A percentile compares a stretch with the other conserved stretches of the same genome.
phyloP scores from a whole-genome alignment of 1,284 basidiomycete species.

The Stereum hirsutum region DNA sequence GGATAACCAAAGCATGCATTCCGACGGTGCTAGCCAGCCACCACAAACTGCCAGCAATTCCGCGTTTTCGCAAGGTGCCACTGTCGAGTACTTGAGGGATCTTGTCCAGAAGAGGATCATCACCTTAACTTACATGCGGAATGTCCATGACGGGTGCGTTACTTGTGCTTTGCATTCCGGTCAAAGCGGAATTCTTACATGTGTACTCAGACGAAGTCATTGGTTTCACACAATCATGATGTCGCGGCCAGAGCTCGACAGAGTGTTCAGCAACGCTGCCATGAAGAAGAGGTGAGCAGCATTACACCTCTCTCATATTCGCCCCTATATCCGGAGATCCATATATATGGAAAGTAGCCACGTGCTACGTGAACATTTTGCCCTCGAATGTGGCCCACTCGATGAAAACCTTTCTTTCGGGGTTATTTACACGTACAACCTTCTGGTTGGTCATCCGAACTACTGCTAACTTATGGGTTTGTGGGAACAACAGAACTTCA shows the following conservation, averaged over 20 bases:
- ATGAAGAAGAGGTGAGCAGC: slow-evolving; percentile 68
- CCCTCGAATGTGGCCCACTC: too few relatives aligned
- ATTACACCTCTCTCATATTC: neutral
- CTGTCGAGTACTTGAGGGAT: slow-evolving; percentile 68
- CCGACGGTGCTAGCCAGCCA: slow-evolving; percentile 30
- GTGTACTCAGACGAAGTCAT: slow-evolving; percentile 51
- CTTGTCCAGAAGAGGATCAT: slow-evolving; percentile 76
- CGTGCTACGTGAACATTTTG: too few relatives aligned
- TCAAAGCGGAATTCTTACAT: slow-evolving; percentile 7
- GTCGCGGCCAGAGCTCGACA: slow-evolving; percentile 62
- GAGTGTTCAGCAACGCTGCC: slow-evolving; percentile 58
- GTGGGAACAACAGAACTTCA: slow-evolving; percentile 50
- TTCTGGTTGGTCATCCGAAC: too few relatives aligned
- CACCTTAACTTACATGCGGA: slow-evolving; percentile 76
- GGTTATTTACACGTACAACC: too few relatives aligned
- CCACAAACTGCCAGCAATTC: too few relatives aligned
- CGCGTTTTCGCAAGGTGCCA: slow-evolving; percentile 41
- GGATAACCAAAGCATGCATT: slow-evolving; percentile 45
- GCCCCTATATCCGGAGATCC: slow-evolving; percentile 5
- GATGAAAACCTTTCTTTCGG: too few relatives aligned
- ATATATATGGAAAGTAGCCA: too few relatives aligned
- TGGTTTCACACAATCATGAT: slow-evolving; percentile 87
- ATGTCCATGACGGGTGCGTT: slow-evolving; percentile 75
- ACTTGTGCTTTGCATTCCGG: slow-evolving; percentile 2
- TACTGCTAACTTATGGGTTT: neutral